Evolutionary conservation across 768 basidiomycete genomes (phyloP), one percentile per base, ranked within the genome.

Genomic region (Mycena haematopus): DNA sequence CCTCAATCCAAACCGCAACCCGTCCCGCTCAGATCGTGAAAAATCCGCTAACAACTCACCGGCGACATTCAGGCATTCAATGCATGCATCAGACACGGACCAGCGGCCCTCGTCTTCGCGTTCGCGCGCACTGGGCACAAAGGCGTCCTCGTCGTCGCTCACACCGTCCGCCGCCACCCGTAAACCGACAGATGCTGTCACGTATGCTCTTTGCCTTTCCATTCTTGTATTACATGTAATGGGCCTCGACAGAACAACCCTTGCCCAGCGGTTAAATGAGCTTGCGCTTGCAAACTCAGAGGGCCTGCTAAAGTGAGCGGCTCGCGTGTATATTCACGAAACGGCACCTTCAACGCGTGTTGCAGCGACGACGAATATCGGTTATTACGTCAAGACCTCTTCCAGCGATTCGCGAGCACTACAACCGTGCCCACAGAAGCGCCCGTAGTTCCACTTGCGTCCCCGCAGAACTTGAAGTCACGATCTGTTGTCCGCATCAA

Each of bases 341-440:
- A 33, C 49, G 50, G 35, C 42, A 17, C 45, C 42, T 42, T 46
- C n/a, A 27, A 36, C 56, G 45, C 49, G 44, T 52, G 21, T 35
- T 54, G 35, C 69, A 94, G 93, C 71, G 90, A 94, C 74, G 91
- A 93, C 67, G 93, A 93, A 72, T 94, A 94, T 72, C 87, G 92
- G 53, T 74, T 94, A 45, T 82, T 95, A 14, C 87, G 93, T 46
- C 92, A 93, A 74, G 92, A 88, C 70, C 79, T 95, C 40, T 94
- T 95, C 68, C 91, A 93, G 72, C 85, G 93, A 55, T 86, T 92
- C 69, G 82, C 90, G 17, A 84, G 77, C 63, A 81, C 79, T 53
- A 77, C 84, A 25, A 70, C 77, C 10, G 79, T 90, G 22, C 90
- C 91, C 6, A 78, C 81, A 40, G 91, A 93, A 73, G 73, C 70